A percentile compares a stretch with the other conserved stretches of the same genome.
These are phyloP conservation scores for Xylaria hypoxylon DNA, from an alignment of 2,329 filamentous ascomycete species.

Conservation along the genomic window DNA sequence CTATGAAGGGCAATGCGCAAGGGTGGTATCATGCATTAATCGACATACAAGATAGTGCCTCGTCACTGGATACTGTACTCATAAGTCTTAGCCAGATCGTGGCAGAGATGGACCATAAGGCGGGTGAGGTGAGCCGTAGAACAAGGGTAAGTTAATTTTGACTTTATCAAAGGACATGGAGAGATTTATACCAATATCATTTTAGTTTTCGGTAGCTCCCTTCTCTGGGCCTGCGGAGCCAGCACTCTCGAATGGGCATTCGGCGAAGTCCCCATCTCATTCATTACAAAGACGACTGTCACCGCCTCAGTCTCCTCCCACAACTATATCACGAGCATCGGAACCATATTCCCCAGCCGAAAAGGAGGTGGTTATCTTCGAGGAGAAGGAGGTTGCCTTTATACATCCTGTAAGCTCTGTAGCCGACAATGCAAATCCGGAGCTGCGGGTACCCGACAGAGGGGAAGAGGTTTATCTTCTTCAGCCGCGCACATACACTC, in stretches of 20 bases:
- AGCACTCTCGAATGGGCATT: conserved; percentile 36
- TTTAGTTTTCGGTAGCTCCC: conserved; percentile 49
- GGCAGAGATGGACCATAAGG: conserved; percentile 86
- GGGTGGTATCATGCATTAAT: conserved; percentile 88
- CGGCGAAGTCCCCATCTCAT: conserved; percentile 39
- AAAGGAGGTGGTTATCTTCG: conserved; percentile 47
- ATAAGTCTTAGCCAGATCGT: conserved; percentile 81
- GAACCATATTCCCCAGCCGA: conserved; percentile 44
- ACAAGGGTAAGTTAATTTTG: conserved; percentile 70
- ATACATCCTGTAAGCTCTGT: conserved; percentile 39
- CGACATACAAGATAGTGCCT: conserved; percentile 78
- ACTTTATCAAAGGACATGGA: neutral
- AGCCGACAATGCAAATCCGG: conserved; percentile 41
- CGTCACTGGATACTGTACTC: conserved; percentile 75
- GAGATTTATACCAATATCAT: conserved; percentile 20
- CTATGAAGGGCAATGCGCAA: conserved; percentile 93
- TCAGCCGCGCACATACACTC: conserved; percentile 69
- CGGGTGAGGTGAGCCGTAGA: conserved; percentile 83
- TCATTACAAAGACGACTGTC: conserved; percentile 42
- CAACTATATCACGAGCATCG: conserved; percentile 42
- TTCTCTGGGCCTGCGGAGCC: conserved; percentile 46
- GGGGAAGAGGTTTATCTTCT: conserved; percentile 63
- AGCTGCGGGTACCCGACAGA: conserved; percentile 43
- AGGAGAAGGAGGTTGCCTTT: conserved; percentile 43
- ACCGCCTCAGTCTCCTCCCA: conserved; percentile 42